Evolutionary conservation across 441 rosid species (phyloP), one percentile per base, ranked within the genome.

Genomic region (Pelargonium cotyledonis): DNA sequence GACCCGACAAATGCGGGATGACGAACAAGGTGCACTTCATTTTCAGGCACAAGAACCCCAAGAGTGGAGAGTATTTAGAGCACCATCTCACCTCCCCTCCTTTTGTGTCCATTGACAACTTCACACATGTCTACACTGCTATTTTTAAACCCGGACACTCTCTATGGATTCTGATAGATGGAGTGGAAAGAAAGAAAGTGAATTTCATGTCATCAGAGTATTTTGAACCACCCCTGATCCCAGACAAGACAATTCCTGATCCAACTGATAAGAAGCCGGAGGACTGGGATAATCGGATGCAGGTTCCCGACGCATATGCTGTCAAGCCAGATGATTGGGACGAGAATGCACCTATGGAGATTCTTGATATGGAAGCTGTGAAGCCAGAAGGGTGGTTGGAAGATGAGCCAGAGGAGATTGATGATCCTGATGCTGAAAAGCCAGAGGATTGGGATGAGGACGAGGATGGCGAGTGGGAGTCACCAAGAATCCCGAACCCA

Each of bases 341-440:
- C 53, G 82, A 76, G 71, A 68, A 71, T 66, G 74, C 74, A 5
- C 82, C 78, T 0, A 15, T 51, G 43, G 72, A 76, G 58, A 76
- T 76, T 9, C 78, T 61, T 66, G 82, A 79, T 57, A 68, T 62
- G 49, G 70, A 73, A 5, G 80, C 80, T 18, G 74, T 19, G 49
- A 79, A 79, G 67, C 82, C 82, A 8, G 78, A 76, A 66, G 82
- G 82, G 1, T 79, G 78, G 82, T 66, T 79, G 70, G 80, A 76
- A 31, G 78, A 76, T 41, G 80, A 70, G 47, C 72, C 76, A 0
- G 78, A 55, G 44, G 82, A 79, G 76, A 67, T 79, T 21, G 82
- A 79, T 69, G 82, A 79, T 57, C 80, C 82, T 16, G 80, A 79
- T 41, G 80, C 80, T 44, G 66, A 43, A 1, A 79, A 73, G 67